Conservation (phyloP, 2,329 filamentous ascomycete genomes). For the Ophiostoma piceae region DNA sequence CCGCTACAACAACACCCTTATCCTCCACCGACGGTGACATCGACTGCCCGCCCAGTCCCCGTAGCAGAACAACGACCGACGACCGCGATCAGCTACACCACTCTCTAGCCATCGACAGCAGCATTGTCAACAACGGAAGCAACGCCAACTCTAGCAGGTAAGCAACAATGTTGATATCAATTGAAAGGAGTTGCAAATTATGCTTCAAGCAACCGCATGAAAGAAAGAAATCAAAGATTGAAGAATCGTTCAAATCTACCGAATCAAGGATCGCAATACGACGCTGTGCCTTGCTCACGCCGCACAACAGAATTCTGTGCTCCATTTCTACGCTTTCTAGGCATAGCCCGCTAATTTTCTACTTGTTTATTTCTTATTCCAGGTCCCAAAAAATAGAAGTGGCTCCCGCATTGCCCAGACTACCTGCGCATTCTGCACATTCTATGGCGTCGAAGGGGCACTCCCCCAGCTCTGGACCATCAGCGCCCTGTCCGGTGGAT, state of each 20-base stretch:
- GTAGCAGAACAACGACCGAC: background rate
- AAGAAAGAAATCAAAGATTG: background rate
- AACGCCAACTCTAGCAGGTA: background rate
- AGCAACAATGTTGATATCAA: background rate
- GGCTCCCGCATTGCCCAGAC: conserved; percentile 14
- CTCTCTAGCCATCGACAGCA: background rate
- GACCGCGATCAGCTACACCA: background rate
- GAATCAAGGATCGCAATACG: conserved; percentile 3
- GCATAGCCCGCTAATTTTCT: background rate
- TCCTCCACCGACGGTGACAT: conserved; percentile 25
- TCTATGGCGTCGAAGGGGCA: background rate
- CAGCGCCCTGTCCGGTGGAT: conserved; percentile 11
- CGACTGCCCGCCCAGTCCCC: background rate
- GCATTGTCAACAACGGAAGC: background rate
- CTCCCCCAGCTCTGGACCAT: background rate
- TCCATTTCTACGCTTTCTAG: background rate
- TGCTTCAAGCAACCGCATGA: background rate
- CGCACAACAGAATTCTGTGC: background rate
- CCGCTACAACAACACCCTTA: conserved; percentile 16
- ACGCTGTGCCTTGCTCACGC: background rate
- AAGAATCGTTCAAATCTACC: background rate
- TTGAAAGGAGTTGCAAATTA: background rate
- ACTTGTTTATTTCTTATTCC: conserved; percentile 16
- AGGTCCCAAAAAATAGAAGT: conserved; percentile 22
- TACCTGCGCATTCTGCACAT: background rate